Conservation (phyloP, 2,329 filamentous ascomycete species). For the Aspergillus jensenii region DNA sequence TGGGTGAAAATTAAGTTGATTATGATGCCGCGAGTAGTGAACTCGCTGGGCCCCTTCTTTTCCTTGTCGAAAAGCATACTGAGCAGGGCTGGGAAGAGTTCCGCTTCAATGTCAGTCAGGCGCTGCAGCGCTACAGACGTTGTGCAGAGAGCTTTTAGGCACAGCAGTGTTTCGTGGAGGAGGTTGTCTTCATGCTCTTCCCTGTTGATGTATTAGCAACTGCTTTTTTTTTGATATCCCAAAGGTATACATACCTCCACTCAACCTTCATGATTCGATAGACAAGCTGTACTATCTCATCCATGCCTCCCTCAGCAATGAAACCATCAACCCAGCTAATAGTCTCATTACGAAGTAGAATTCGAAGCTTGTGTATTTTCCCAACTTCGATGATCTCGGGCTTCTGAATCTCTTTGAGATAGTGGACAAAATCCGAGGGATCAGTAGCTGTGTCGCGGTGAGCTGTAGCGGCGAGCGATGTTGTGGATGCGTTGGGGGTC, state of each 20-base stretch:
- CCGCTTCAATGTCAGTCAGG: constrained; percentile 73
- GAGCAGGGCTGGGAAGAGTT: constrained; percentile 81
- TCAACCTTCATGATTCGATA: constrained; percentile 94
- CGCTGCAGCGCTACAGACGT: constrained; percentile 82
- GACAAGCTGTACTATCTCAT: constrained; percentile 80
- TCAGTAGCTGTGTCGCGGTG: constrained; percentile 73
- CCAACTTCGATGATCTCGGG: constrained; percentile 88
- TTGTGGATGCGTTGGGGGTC: constrained; percentile 56
- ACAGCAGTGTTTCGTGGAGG: constrained; percentile 87
- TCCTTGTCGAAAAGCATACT: constrained; percentile 96
- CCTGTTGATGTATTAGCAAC: constrained; percentile 47
- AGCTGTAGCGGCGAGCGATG: constrained; percentile 57
- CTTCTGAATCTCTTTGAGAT: constrained; percentile 76
- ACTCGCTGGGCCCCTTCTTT: constrained; percentile 95
- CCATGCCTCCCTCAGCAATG: constrained; percentile 85
- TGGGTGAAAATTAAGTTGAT: constrained; percentile 87
- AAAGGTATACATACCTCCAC: constrained; percentile 70
- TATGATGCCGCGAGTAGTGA: constrained; percentile 87
- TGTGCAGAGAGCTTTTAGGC: constrained; percentile 90
- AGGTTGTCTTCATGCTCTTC: constrained; percentile 95
- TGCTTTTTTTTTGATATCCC: no score
- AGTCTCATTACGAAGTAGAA: constrained; percentile 89
- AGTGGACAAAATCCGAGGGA: constrained; percentile 81
- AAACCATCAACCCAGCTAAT: constrained; percentile 95
- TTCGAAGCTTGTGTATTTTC: constrained; percentile 86